phyloP scores from a whole-genome alignment of 1,284 basidiomycete genomes.

The Sanghuangporus baumii region DNA sequence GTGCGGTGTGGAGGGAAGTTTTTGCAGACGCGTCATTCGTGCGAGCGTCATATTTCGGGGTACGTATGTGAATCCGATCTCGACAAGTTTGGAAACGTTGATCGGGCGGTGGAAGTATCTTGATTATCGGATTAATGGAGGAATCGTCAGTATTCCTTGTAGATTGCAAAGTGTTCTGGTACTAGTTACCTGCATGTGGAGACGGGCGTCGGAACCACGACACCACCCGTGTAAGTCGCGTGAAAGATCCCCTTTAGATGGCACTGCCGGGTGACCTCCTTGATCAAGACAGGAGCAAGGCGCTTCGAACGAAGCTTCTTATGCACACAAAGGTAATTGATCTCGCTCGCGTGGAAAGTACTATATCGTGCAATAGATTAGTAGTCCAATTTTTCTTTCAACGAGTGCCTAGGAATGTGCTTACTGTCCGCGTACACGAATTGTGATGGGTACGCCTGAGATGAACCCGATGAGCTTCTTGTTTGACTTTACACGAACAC shows the following conservation, averaged over 20 bases:
- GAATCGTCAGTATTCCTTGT: background rate
- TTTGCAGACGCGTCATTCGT: slow-evolving; percentile 74
- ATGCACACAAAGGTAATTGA: slow-evolving; percentile 98
- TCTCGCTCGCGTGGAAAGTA: slow-evolving; percentile 73
- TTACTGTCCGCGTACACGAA: slow-evolving; percentile 78
- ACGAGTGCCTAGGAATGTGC: slow-evolving; percentile 24
- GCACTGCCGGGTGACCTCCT: slow-evolving; percentile 94
- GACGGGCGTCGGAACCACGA: slow-evolving; percentile 87
- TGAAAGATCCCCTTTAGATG: slow-evolving; percentile 92
- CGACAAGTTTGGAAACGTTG: slow-evolving; percentile 89
- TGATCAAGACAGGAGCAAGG: slow-evolving; percentile 94
- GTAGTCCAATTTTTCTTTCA: background rate
- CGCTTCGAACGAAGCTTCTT: slow-evolving; percentile 97
- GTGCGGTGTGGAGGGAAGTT: slow-evolving; percentile 51
- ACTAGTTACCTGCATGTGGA: slow-evolving; percentile 62
- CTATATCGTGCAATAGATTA: slow-evolving; percentile 33
- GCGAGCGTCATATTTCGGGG: slow-evolving; percentile 83
- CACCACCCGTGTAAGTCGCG: slow-evolving; percentile 94
- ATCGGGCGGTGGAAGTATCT: slow-evolving; percentile 93
- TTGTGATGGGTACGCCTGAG: slow-evolving; percentile 84
- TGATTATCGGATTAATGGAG: background rate
- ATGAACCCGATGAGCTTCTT: slow-evolving; percentile 98
- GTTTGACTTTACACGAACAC: slow-evolving; percentile 86
- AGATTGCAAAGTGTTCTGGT: background rate
- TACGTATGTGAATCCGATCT: slow-evolving; percentile 86